phyloP scores from a whole-genome alignment of 2,329 filamentous ascomycete genomes.

The Pyrenophora teres region DNA sequence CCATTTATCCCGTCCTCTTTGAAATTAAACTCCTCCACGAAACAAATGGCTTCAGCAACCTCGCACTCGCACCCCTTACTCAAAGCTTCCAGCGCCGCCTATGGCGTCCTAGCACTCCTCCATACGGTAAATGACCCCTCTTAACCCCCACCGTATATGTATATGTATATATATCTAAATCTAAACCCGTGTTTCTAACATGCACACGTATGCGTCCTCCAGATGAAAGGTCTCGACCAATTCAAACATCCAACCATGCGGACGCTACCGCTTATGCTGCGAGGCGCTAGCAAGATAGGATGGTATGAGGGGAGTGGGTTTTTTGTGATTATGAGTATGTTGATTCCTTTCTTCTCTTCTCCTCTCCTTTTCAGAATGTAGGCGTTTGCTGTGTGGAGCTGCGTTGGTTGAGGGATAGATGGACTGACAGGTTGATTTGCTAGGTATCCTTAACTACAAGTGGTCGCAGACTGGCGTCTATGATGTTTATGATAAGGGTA shows the following conservation, averaged over 20 bases:
- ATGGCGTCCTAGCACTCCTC: slow-evolving; percentile 39
- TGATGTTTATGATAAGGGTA: slow-evolving; percentile 39
- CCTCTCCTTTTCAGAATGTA: too few relatives aligned
- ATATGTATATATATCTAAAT: too few relatives aligned
- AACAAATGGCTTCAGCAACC: slow-evolving; percentile 21
- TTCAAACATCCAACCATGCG: slow-evolving; percentile 43
- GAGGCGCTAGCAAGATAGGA: slow-evolving; percentile 38
- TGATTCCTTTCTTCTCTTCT: not conserved
- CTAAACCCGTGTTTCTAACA: too few relatives aligned
- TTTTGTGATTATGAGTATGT: slow-evolving; percentile 41
- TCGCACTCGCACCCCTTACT: slow-evolving; percentile 35
- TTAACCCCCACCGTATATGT: too few relatives aligned
- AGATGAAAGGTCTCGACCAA: slow-evolving; percentile 43
- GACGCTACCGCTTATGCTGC: slow-evolving; percentile 32
- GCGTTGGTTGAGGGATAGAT: too few relatives aligned
- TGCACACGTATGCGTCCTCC: too few relatives aligned
- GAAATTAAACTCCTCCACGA: too few relatives aligned
- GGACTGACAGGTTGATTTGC: not conserved
- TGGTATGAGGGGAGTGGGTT: slow-evolving; percentile 47
- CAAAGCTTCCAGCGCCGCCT: slow-evolving; percentile 32
- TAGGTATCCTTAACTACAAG: slow-evolving; percentile 44
- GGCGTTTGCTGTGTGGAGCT: too few relatives aligned
- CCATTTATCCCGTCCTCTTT: too few relatives aligned
- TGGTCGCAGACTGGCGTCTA: slow-evolving; percentile 40
- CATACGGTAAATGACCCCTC: slow-evolving; percentile 33